Evolutionary conservation across 1,139 yeast genomes (phyloP), one percentile per base, ranked within the genome.

Genomic region (Blastobotrys aristatus): DNA sequence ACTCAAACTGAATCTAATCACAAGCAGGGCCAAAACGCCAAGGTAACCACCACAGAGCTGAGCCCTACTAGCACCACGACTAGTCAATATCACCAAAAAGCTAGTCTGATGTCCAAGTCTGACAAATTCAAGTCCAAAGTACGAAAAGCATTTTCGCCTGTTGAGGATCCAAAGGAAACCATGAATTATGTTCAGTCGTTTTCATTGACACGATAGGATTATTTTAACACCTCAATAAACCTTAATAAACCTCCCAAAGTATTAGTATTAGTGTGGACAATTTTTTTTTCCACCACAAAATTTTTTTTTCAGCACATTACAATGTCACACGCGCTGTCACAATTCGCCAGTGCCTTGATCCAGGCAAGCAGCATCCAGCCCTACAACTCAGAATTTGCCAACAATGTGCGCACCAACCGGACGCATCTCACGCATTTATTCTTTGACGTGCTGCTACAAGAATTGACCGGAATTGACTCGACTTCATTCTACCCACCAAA

Each of bases 281-380:
- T 33, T 33, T 33, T 33, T 33, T 33, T 10, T 33, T 18, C 16
- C 21, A 26, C 30, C 30, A 26, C 30, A 26, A 8, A 26, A 26
- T 26, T 18, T 6, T 31, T 31, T 11, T 6, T 11, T 3, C 42
- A 38, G 13, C 37, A 31, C 16, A 20, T 4, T 7, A 32, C 7
- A n/a, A 41, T 41, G 44, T 22, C n/a, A n/a, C n/a, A n/a, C n/a
- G n/a, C 24, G 20, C 16, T 22, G 24, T 17, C 45, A 7, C 40
- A 42, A 21, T 63, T 63, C 49, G 60, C 66, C 2, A 56, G 54
- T 49, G 63, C 63, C 11, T 56, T 64, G 11, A 55, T 51, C 8
- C 26, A 44, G 32, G 30, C 49, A 13, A 21, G 38, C 24, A 32
- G 22, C 31, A 22, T 22, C 16, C 17, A 41, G n/a, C 65, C 67